phyloP scores from a whole-genome alignment of 192 early-diverging fungal genomes.

The Coemansia sp. region DNA sequence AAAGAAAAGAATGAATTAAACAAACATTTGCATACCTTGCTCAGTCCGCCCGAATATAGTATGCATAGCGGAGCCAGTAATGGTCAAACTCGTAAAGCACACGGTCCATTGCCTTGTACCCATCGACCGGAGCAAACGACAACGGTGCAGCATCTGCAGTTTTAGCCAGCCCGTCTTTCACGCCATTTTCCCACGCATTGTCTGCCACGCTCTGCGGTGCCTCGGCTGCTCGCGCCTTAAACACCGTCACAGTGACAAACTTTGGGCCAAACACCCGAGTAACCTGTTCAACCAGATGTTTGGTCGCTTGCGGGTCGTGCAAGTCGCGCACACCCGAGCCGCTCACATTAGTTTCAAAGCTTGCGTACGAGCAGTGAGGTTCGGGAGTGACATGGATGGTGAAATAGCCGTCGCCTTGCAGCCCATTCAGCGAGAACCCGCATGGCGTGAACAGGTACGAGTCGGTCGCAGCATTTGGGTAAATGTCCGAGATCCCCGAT shows the following conservation, averaged over 20 bases:
- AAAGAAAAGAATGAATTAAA: too few relatives aligned
- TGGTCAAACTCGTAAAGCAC: slow-evolving; percentile 81
- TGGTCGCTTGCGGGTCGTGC: slow-evolving; percentile 55
- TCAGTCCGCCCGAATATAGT: slow-evolving; percentile 56
- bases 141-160: slow-evolving; percentile 22
- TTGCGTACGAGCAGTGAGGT: slow-evolving; percentile 97
- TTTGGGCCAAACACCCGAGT: slow-evolving; percentile 81
- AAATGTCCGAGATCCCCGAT: slow-evolving; percentile 80
- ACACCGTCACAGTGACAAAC: slow-evolving; percentile 76
- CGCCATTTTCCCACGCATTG: not conserved
- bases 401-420: slow-evolving; percentile 82
- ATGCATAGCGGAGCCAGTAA: slow-evolving; percentile 77
- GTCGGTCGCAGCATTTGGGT: slow-evolving; percentile 80
- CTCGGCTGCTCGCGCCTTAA: slow-evolving; percentile 53
- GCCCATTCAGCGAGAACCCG: slow-evolving; percentile 93
- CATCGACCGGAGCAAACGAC: slow-evolving; percentile 54
- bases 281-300: slow-evolving; percentile 72
- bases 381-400: slow-evolving; percentile 99
- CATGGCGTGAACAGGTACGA: slow-evolving; percentile 94
- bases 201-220: not conserved
- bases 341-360: slow-evolving; percentile 93
- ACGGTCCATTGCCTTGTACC: slow-evolving; percentile 65
- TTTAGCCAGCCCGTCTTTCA: not conserved
- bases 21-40: too few relatives aligned
- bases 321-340: slow-evolving; percentile 50